Evolutionary conservation across 2,329 filamentous ascomycete species (phyloP).

Genomic region (Alternaria brassicae): DNA sequence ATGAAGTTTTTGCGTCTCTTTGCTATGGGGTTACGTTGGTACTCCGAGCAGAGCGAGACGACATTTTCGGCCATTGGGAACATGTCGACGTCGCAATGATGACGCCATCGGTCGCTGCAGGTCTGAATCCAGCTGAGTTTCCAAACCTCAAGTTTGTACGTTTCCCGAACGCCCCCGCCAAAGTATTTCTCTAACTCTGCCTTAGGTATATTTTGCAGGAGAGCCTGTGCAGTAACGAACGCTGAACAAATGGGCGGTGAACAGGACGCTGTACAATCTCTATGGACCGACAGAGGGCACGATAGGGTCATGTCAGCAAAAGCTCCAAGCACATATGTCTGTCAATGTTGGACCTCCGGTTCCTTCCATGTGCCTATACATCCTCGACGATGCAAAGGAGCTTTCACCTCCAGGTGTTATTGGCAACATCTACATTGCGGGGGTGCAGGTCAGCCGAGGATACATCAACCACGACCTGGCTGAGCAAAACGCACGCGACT

Average conservation of each 20-base stretch:
- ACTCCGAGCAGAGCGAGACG: conserved; percentile 22
- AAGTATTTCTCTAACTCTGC: too few species aligned
- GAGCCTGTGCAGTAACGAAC: conserved; percentile 48
- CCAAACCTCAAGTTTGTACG: conserved; percentile 46
- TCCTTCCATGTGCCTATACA: conserved; percentile 50
- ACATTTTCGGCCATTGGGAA: conserved; percentile 44
- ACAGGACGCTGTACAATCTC: conserved; percentile 50
- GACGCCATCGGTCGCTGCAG: conserved; percentile 51
- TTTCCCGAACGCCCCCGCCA: conserved; percentile 35
- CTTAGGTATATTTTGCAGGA: conserved; percentile 48
- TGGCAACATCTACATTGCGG: conserved; percentile 55
- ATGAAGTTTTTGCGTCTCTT: conserved; percentile 53
- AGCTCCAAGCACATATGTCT: conserved; percentile 24
- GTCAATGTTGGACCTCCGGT: conserved; percentile 52
- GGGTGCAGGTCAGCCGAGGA: conserved; percentile 53
- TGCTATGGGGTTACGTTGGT: conserved; percentile 52
- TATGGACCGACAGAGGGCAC: conserved; percentile 57
- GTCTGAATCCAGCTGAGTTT: conserved; percentile 44
- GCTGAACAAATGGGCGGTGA: conserved; percentile 43
- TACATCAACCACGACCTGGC: conserved; percentile 45
- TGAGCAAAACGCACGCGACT: too few species aligned
- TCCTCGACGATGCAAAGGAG: conserved; percentile 48
- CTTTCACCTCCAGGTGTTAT: conserved; percentile 46
- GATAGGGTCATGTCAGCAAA: conserved; percentile 48
- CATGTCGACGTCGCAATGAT: conserved; percentile 44